Conservation (phyloP, 1,139 yeast genomes). For the Kodamaea suecica region DNA sequence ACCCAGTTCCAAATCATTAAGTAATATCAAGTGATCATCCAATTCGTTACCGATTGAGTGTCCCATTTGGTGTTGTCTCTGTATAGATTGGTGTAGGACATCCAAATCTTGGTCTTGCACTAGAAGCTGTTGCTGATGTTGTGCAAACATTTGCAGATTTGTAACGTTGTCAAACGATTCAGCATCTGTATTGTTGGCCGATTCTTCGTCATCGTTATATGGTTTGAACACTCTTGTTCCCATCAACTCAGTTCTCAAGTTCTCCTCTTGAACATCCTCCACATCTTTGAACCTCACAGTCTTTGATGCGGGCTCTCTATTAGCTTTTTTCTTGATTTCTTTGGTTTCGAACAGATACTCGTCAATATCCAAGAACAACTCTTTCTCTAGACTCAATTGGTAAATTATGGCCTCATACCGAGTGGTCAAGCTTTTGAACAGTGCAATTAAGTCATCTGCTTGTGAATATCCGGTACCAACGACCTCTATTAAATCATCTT, state of each 20-base stretch:
- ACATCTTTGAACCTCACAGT: constrained; percentile 55
- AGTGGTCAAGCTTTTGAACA: constrained; percentile 9
- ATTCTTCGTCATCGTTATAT: constrained; percentile 14
- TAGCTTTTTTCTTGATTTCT: constrained; percentile 1
- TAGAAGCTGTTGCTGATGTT: constrained; percentile 62
- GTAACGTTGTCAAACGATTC: constrained; percentile 29
- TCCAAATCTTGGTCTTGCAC: constrained; percentile 66
- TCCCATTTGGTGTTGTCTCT: constrained; percentile 65
- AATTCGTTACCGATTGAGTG: constrained; percentile 62
- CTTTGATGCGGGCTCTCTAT: constrained; percentile 22
- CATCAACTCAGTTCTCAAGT: constrained; percentile 16
- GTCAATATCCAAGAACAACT: constrained; percentile 30
- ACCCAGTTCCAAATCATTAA: constrained; percentile 69
- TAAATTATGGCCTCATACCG: constrained; percentile 23
- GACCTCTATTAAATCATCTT: constrained; percentile 28
- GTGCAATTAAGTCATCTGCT: constrained; percentile 17
- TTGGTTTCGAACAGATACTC: constrained; percentile 31
- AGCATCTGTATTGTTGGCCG: constrained; percentile 14
- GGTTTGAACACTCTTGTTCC: constrained; percentile 18
- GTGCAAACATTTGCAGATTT: constrained; percentile 56
- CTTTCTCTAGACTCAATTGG: constrained; percentile 21
- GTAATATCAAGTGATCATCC: constrained; percentile 62
- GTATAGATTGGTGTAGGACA: constrained; percentile 55
- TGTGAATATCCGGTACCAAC: constrained; percentile 9
- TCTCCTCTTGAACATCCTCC: constrained; percentile 22